phyloP scores from a whole-genome alignment of 2,329 filamentous ascomycete genomes.

The Aspergillus transmontanensis region DNA sequence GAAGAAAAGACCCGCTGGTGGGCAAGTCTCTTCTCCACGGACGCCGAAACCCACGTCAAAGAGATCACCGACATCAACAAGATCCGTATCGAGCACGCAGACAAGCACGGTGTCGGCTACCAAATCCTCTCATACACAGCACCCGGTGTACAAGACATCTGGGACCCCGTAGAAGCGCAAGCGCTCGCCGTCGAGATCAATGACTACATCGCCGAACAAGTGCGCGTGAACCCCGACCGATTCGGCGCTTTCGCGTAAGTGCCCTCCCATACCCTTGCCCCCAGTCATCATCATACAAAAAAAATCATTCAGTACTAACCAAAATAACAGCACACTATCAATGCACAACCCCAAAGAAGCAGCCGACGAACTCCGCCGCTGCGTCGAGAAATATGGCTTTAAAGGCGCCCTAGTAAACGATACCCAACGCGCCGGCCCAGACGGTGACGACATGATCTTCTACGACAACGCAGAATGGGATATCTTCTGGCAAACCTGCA shows the following conservation, averaged over 20 bases:
- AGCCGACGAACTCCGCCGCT: constrained; percentile 45
- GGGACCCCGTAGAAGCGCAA: constrained; percentile 47
- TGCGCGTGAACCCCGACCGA: constrained; percentile 45
- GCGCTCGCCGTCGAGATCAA: constrained; percentile 50
- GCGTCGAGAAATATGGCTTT: constrained; percentile 62
- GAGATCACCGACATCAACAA: constrained; percentile 57
- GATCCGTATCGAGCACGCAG: constrained; percentile 46
- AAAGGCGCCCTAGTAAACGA: constrained; percentile 65
- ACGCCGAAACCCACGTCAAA: constrained; percentile 59
- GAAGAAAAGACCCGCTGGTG: constrained; percentile 63
- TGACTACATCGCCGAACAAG: constrained; percentile 48
- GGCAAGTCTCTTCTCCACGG: constrained; percentile 62
- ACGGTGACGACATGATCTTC: constrained; percentile 65
- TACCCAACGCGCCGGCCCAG: constrained; percentile 59
- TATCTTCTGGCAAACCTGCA: constrained; percentile 61
- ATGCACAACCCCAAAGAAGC: constrained; percentile 47
- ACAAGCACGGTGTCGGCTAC: constrained; percentile 51
- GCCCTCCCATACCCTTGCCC: neutral
- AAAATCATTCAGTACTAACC: neutral
- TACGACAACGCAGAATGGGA: constrained; percentile 63
- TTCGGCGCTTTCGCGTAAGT: constrained; percentile 49
- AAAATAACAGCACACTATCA: constrained; percentile 31
- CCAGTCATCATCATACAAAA: too few relatives aligned
- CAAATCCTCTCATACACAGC: constrained; percentile 53
- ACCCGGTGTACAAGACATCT: constrained; percentile 53